Conservation (phyloP, 2,329 filamentous ascomycete species). For the Beauveria sp. region DNA sequence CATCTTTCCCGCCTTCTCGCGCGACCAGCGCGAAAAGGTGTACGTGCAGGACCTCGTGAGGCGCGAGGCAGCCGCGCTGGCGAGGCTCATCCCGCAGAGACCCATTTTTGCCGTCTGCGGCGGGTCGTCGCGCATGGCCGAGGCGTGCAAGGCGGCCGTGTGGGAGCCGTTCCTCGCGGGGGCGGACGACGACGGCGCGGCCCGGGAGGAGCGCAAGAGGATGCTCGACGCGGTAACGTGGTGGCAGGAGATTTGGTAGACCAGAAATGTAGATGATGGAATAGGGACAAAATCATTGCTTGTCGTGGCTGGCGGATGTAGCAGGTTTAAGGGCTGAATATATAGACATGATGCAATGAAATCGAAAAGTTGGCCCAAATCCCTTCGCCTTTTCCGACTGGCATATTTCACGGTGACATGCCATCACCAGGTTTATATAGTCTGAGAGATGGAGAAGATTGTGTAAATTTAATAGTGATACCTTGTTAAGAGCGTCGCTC, state of each 20-base stretch:
- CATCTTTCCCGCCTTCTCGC: slow-evolving; percentile 40
- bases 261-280: not conserved
- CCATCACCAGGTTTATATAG: too few species aligned
- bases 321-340: not conserved
- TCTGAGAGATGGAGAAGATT: too few species aligned
- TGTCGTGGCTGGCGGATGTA: too few species aligned
- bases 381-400: too few species aligned
- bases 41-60: slow-evolving; percentile 50
- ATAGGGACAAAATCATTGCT: not conserved
- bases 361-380: too few species aligned
- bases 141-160: slow-evolving; percentile 44
- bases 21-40: slow-evolving; percentile 39
- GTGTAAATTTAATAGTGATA: too few species aligned
- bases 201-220: slow-evolving; percentile 31
- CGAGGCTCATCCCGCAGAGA: slow-evolving; percentile 25
- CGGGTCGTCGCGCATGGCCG: slow-evolving; percentile 51
- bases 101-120: slow-evolving; percentile 48
- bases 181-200: slow-evolving; percentile 24
- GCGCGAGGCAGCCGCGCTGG: slow-evolving; percentile 28
- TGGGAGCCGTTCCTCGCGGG: slow-evolving; percentile 37
- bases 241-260: slow-evolving; percentile 55
- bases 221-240: slow-evolving; percentile 31
- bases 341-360: not conserved
- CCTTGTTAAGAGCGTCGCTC: not conserved
- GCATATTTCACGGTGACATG: too few species aligned